phyloP scores from a whole-genome alignment of 108 stramenopile species.

The Epithemia pelagica region DNA sequence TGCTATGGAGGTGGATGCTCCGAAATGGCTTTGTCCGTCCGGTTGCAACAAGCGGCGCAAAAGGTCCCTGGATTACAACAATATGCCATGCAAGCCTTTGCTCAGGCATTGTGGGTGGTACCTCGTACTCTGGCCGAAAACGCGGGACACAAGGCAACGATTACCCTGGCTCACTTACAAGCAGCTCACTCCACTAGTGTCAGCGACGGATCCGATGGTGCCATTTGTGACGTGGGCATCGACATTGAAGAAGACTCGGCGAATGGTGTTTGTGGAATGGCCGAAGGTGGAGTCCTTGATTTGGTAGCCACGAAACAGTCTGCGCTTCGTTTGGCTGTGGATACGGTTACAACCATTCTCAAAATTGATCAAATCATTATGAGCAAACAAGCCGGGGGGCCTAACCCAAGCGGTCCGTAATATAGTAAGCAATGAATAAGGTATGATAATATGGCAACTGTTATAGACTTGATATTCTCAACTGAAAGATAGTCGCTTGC shows the following conservation, averaged over 20 bases:
- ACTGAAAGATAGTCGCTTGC: too few species aligned
- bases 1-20: conserved; percentile 93
- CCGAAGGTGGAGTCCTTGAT: conserved; percentile 68
- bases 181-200: conserved; percentile 70
- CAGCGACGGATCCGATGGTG: conserved; percentile 50
- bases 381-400: conserved; percentile 94
- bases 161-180: conserved; percentile 73
- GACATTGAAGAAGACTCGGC: conserved; percentile 52
- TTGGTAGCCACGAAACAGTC: conserved; percentile 73
- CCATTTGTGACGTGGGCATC: conserved; percentile 57
- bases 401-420: conserved; percentile 34
- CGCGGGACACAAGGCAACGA: conserved; percentile 87
- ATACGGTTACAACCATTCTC: conserved; percentile 94
- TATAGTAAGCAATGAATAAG: too few species aligned
- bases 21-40: conserved; percentile 88
- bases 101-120: conserved; percentile 94
- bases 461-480: too few species aligned
- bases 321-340: conserved; percentile 91
- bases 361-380: conserved; percentile 99
- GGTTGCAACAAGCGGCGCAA: conserved; percentile 76
- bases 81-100: conserved; percentile 96
- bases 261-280: conserved; percentile 39
- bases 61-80: conserved; percentile 94
- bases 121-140: conserved; percentile 95
- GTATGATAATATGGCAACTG: too few species aligned